A percentile compares a stretch with the other conserved stretches of the same genome.
phyloP scores from a whole-genome alignment of 768 basidiomycete species.

The Gymnopilus junonius region DNA sequence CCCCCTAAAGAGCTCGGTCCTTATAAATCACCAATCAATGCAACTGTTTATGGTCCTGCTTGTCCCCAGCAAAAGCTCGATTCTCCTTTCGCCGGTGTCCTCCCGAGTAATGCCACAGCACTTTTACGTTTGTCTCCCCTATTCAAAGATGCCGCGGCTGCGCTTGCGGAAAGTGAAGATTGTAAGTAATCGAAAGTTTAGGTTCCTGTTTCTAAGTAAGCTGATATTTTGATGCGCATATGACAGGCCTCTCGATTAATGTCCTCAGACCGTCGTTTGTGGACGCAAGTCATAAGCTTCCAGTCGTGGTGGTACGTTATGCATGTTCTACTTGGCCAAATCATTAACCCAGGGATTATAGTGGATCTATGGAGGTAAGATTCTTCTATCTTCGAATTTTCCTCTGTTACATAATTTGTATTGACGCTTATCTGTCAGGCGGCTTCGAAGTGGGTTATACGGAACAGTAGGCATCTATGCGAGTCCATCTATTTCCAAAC shows the following conservation, averaged over 20 bases:
- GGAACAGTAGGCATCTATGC: conserved; percentile 2
- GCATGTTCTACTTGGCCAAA: not conserved
- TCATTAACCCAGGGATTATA: conserved; percentile 1
- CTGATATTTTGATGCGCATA: not conserved
- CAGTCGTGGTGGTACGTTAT: not conserved
- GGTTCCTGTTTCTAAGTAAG: not conserved
- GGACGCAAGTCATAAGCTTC: not conserved
- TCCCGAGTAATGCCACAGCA: not conserved
- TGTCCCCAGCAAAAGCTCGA: conserved; percentile 38
- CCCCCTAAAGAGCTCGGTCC: conserved; percentile 41
- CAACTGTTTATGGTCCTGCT: conserved; percentile 45
- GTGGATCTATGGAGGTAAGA: conserved; percentile 49
- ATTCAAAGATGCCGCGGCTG: not conserved
- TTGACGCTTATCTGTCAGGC: conserved; percentile 12
- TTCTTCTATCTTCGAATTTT: not conserved
- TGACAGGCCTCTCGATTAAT: not conserved
- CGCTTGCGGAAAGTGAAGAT: conserved; percentile 17
- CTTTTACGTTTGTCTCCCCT: not conserved
- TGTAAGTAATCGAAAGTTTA: conserved; percentile 19
- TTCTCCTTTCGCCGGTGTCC: not conserved
- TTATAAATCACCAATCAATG: conserved; percentile 42
- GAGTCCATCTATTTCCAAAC: not conserved
- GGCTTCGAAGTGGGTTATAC: conserved; percentile 27
- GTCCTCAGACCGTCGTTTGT: not conserved
- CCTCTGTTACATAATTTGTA: too few relatives aligned